phyloP scores from a whole-genome alignment of 2,329 filamentous ascomycete species.

The Plectosphaerella cucumerina region DNA sequence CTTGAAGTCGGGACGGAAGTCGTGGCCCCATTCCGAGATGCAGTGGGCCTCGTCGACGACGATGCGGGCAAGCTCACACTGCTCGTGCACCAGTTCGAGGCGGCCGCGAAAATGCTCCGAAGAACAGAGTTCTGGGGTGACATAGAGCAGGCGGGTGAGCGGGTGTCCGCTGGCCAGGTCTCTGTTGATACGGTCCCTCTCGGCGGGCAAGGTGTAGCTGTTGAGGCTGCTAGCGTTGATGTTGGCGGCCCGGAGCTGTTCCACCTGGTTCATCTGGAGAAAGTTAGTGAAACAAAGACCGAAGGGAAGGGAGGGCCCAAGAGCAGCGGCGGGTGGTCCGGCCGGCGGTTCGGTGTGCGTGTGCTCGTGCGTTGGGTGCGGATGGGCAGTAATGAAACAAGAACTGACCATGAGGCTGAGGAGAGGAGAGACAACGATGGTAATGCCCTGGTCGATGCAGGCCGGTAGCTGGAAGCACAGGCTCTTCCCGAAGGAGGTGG shows the following conservation, averaged over 20 bases:
- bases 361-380: too few species aligned
- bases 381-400: too few species aligned
- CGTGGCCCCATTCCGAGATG: slow-evolving; percentile 97
- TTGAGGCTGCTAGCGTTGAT: slow-evolving; percentile 85
- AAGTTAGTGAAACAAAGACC: not conserved
- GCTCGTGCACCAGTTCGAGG: slow-evolving; percentile 68
- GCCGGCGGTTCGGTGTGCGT: too few species aligned
- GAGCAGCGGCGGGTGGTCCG: too few species aligned
- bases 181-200: slow-evolving; percentile 65
- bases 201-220: slow-evolving; percentile 65
- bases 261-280: slow-evolving; percentile 81
- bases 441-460: slow-evolving; percentile 83
- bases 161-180: slow-evolving; percentile 89
- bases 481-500: slow-evolving; percentile 88
- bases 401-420: slow-evolving; percentile 78
- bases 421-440: slow-evolving; percentile 84
- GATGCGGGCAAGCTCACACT: slow-evolving; percentile 80
- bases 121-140: slow-evolving; percentile 86
- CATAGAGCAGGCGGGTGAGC: slow-evolving; percentile 77
- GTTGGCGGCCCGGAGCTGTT: slow-evolving; percentile 67
- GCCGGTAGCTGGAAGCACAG: slow-evolving; percentile 90
- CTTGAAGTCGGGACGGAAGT: slow-evolving; percentile 92
- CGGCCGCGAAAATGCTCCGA: slow-evolving; percentile 72
- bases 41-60: slow-evolving; percentile 95
- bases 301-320: too few species aligned